phyloP scores from a whole-genome alignment of 2,329 filamentous ascomycete genomes.

The Xylariales sp. region DNA sequence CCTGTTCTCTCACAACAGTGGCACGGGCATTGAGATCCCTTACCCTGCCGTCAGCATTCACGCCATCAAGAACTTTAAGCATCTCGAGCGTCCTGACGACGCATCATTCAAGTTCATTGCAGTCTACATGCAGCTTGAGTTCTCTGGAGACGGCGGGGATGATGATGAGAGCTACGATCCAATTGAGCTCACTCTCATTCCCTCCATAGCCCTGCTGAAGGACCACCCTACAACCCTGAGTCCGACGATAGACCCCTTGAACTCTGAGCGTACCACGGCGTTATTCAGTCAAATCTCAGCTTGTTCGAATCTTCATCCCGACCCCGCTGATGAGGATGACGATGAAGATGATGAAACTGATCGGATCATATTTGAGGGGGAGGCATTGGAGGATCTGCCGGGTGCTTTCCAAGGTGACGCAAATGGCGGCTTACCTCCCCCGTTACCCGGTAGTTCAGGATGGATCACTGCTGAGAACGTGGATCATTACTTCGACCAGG shows the following conservation, averaged over 20 bases:
- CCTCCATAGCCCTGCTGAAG: slow-evolving; percentile 29
- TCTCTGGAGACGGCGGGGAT: slow-evolving; percentile 52
- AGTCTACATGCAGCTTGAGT: slow-evolving; percentile 65
- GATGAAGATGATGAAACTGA: slow-evolving; percentile 45
- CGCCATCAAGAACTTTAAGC: slow-evolving; percentile 59
- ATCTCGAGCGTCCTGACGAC: slow-evolving; percentile 31
- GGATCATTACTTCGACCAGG: slow-evolving; percentile 73
- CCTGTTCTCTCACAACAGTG: slow-evolving; percentile 56
- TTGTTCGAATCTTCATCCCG: slow-evolving; percentile 73
- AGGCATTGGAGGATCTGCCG: slow-evolving; percentile 51
- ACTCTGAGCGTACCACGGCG: slow-evolving; percentile 32
- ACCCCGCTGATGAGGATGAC: slow-evolving; percentile 55
- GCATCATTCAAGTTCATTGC: slow-evolving; percentile 36
- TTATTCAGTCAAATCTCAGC: slow-evolving; percentile 67
- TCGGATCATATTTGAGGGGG: slow-evolving; percentile 54
- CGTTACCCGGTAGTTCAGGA: slow-evolving; percentile 67
- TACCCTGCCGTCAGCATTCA: slow-evolving; percentile 74
- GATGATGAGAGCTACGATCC: slow-evolving; percentile 61
- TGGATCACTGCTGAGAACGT: slow-evolving; percentile 95
- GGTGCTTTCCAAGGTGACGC: slow-evolving; percentile 47
- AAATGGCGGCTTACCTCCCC: slow-evolving; percentile 54
- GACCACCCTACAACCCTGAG: slow-evolving; percentile 19
- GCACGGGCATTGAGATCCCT: slow-evolving; percentile 62
- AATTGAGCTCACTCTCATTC: slow-evolving; percentile 64
- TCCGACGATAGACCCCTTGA: slow-evolving; percentile 23